Evolutionary conservation across 306 rosid genomes (phyloP).

Genomic region (Rosa multiflora): DNA sequence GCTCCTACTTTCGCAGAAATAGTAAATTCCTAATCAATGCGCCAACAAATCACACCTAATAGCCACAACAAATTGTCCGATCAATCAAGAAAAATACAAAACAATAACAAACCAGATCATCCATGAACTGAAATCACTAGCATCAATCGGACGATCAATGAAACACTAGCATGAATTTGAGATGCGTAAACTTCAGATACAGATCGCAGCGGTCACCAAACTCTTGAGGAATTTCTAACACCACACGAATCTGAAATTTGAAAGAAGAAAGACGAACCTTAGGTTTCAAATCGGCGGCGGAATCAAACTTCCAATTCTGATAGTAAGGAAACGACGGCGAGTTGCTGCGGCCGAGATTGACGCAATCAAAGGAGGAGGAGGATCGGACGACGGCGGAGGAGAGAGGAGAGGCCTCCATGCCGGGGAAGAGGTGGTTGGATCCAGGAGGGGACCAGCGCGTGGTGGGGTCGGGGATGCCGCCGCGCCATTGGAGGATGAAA

Average conservation of each 20-base stretch:
- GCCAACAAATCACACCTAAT: background rate
- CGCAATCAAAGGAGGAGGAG: constrained; percentile 53
- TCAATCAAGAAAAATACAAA: background rate
- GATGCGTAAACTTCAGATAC: background rate
- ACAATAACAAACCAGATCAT: background rate
- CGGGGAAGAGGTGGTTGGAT: constrained; percentile 70
- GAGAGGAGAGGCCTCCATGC: constrained; percentile 84
- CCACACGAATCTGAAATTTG: background rate
- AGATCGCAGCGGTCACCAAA: background rate
- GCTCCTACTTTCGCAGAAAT: constrained; percentile 6
- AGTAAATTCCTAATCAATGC: background rate
- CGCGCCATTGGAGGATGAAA: constrained; percentile 98
- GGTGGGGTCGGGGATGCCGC: constrained; percentile 79
- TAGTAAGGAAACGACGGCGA: constrained; percentile 79
- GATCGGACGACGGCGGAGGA: constrained; percentile 54
- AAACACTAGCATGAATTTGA: background rate
- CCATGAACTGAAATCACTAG: background rate
- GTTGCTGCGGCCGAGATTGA: constrained; percentile 62
- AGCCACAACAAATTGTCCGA: background rate
- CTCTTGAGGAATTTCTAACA: background rate
- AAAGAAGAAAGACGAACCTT: constrained; percentile 48
- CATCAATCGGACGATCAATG: background rate
- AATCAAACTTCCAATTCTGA: constrained; percentile 79
- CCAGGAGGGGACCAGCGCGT: constrained; percentile 77
- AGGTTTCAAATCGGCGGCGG: constrained; percentile 59